Base-by-base conservation (phyloP, 768 basidiomycete species). In the Amanita inopinata region DNA sequence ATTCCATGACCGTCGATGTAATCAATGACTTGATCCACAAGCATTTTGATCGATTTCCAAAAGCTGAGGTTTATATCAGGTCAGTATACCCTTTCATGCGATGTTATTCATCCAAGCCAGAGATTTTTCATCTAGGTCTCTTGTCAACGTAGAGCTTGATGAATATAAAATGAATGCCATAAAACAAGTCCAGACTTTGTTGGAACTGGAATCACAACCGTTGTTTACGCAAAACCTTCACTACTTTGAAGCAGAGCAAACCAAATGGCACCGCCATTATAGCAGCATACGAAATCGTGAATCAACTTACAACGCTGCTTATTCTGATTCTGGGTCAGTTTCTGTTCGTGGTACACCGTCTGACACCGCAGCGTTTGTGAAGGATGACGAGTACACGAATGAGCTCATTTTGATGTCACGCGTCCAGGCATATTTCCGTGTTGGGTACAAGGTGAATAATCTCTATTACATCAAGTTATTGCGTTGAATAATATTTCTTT, bases 321-420 rank as follows among this genome's bases (percentile, higher is more conserved):
- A 3, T 10, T 37, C 36, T 22, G 24, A 4, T 2, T 22, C 3
- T 2, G 15, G 14, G 14, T 9, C n/a, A n/a, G n/a, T n/a, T n/a
- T n/a, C n/a, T n/a, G n/a, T n/a, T n/a, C n/a, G n/a, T n/a, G n/a
- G n/a, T n/a, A n/a, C n/a, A n/a, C n/a, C n/a, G n/a, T n/a, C n/a
- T n/a, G n/a, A n/a, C n/a, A n/a, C n/a, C n/a, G n/a, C 27, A 28
- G 27, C n/a, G 7, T 28, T 28, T n/a, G 27, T 28, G 7, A 7
- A 28, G 27, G 27, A 28, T 33, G 48, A 34, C 6, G 35, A 27
- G 18, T 56, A 50, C 28, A 25, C 9, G 9, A 60, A 63, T 0
- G 74, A 70, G 44, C 45, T 76, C 24, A 33, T 45, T 3, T 58
- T 72, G 23, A 66, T 68, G 64, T 62, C 70, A 0, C 67, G 72